Evolutionary conservation across 257 asterid species (phyloP), one percentile per base, ranked within the genome.

Genomic region (Capsicum chinense): DNA sequence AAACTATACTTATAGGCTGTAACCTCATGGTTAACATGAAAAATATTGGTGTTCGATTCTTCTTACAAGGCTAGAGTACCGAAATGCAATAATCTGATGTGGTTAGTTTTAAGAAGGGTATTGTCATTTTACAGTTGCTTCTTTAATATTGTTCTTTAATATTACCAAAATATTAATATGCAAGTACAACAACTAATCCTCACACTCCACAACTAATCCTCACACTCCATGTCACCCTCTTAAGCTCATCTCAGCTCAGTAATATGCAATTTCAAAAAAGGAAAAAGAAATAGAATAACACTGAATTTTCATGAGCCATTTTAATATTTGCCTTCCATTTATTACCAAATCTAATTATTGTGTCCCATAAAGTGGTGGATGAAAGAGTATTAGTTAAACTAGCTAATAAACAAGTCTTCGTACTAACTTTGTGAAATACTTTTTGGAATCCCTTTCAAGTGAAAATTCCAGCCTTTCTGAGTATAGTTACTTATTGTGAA

Each of bases 321-420:
- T 47, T n/a, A 71, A 47, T n/a, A 39, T 47, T 70, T 71, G 58
- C 39, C 58, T n/a, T 71, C 11, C n/a, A 11, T 71, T 26, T 47
- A 10, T 10, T n/a, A 5, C 79, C 58, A 10, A n/a, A 17, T 47
- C 79, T 39, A 71, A 19, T 44, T 71, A 26, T 47, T 10, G 79
- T 71, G 79, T n/a, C 58, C 52, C 79, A 5, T 71, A 71, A 71
- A n/a, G 14, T n/a, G 33, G 39, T 71, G 58, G 57, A n/a, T n/a
- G 37, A n/a, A 12, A 33, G 79, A 44, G 17, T 47, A n/a, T n/a
- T 17, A 70, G 2, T 8, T 69, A 42, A 8, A 47, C 79, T 71
- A 47, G 39, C 58, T 48, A 47, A 17, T 42, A n/a, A 71, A n/a
- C 17, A 10, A 10, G 58, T n/a, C 79, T 71, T 71, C n/a, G 1